Percentiles rank a stretch among this genome's conserved stretches.
phyloP scores from a whole-genome alignment of 768 basidiomycete genomes.

The Termitomyces sp. region DNA sequence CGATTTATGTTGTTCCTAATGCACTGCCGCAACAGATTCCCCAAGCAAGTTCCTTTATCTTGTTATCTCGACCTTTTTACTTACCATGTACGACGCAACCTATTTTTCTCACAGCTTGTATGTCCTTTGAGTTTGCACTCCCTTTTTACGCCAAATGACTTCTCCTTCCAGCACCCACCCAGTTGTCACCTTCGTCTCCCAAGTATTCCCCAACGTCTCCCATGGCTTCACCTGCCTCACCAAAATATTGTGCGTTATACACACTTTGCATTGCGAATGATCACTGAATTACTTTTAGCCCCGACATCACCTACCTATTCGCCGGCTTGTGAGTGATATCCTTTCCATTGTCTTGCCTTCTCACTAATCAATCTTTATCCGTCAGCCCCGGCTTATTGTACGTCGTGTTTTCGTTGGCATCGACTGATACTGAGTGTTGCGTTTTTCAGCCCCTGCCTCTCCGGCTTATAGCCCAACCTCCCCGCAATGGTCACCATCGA shows the following conservation, averaged over 20 bases:
- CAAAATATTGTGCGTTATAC: conserved; percentile 77
- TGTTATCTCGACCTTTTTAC: conserved; percentile 9
- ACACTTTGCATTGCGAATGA: background rate
- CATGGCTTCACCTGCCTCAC: conserved; percentile 83
- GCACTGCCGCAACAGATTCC: conserved; percentile 48
- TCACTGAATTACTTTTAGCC: conserved; percentile 35
- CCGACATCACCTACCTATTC: conserved; percentile 87
- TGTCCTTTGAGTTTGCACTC: conserved; percentile 17
- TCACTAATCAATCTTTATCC: background rate
- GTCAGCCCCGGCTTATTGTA: conserved; percentile 80
- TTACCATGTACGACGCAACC: conserved; percentile 14
- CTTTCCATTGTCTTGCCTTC: background rate
- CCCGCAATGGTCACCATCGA: conserved; percentile 78
- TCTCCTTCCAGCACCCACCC: conserved; percentile 56
- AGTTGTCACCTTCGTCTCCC: conserved; percentile 86
- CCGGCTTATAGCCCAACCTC: conserved; percentile 85
- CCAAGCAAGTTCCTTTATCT: conserved; percentile 54
- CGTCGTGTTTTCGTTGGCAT: conserved; percentile 20
- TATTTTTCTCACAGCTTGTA: conserved; percentile 48
- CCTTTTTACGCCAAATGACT: conserved; percentile 7
- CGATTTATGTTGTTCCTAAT: conserved; percentile 14
- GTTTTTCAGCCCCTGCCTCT: conserved; percentile 63
- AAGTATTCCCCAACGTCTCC: conserved; percentile 94
- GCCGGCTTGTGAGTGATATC: conserved; percentile 65
- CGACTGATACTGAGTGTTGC: conserved; percentile 12